Percentiles rank a stretch among this genome's conserved stretches.
These are phyloP conservation scores for Lecanicillium sp. DNA, from an alignment of 2,329 filamentous ascomycete genomes.

Conservation along the genomic window DNA sequence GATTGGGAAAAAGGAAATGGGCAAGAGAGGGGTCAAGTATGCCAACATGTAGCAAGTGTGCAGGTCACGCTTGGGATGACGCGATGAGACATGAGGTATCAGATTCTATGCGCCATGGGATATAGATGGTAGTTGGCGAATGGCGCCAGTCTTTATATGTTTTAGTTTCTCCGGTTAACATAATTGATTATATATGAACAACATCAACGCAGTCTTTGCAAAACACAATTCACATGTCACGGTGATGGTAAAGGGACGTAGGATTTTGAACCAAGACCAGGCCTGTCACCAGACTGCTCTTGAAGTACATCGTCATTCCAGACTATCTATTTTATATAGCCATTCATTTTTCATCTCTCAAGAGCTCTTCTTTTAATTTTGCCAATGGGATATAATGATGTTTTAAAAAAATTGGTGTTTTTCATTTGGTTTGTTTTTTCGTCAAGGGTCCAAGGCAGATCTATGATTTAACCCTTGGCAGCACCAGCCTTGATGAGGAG, in stretches of 20 bases:
- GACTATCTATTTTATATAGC: neutral
- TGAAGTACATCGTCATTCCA: neutral
- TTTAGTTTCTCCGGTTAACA: too few relatives aligned
- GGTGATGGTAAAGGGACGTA: too few relatives aligned
- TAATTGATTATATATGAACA: too few relatives aligned
- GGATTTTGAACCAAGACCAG: neutral
- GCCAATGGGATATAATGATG: neutral
- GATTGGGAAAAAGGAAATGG: slow-evolving; percentile 63
- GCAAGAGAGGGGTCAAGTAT: slow-evolving; percentile 56
- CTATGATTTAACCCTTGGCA: slow-evolving; percentile 58
- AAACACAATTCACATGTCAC: too few relatives aligned
- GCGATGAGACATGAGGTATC: neutral
- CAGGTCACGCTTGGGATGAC: neutral
- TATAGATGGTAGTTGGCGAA: too few relatives aligned
- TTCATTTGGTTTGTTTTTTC: slow-evolving; percentile 8
- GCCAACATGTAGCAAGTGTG: slow-evolving; percentile 21
- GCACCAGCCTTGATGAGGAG: slow-evolving; percentile 86
- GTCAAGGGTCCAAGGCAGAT: slow-evolving; percentile 1
- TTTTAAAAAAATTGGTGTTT: neutral
- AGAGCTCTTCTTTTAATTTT: neutral
- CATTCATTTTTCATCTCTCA: neutral
- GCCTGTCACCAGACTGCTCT: neutral
- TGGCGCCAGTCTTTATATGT: too few relatives aligned
- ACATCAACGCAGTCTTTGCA: too few relatives aligned
- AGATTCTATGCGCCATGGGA: too few relatives aligned